Evolutionary conservation across 345 rosid genomes (phyloP).

Genomic region (Salix suchowensis): DNA sequence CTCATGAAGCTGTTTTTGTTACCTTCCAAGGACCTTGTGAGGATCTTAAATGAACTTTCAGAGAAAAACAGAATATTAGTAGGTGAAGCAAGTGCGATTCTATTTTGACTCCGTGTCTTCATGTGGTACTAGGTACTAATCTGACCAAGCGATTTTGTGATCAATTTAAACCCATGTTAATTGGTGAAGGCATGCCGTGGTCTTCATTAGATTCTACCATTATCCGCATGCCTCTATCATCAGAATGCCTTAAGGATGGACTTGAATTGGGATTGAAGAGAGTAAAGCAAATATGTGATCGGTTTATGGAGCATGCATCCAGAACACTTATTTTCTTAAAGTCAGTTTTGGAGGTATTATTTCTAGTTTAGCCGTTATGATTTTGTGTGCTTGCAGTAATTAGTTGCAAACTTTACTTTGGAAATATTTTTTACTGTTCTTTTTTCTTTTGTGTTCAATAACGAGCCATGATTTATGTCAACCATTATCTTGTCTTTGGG

Average conservation of each 20-base stretch:
- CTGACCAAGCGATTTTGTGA: constrained; percentile 73
- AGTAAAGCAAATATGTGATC: constrained; percentile 61
- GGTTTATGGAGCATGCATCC: constrained; percentile 69
- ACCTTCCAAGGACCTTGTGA: neutral
- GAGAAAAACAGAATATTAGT: no score
- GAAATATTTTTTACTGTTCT: neutral
- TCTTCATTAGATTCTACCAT: constrained; percentile 66
- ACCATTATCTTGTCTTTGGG: neutral
- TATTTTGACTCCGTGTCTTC: neutral
- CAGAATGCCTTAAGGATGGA: constrained; percentile 69
- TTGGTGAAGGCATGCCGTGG: constrained; percentile 67
- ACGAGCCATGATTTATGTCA: neutral
- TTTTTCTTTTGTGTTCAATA: neutral
- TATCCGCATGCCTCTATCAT: constrained; percentile 86
- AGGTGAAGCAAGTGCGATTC: no score
- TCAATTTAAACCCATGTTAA: constrained; percentile 81
- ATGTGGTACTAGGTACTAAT: constrained; percentile 62
- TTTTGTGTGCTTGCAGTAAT: neutral
- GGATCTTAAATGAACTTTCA: neutral
- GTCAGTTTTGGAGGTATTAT: constrained; percentile 73
- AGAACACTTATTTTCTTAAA: constrained; percentile 68
- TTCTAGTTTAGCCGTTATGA: constrained; percentile 4
- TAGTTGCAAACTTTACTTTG: neutral
- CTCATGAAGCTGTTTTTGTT: neutral
- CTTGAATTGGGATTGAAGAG: constrained; percentile 59